Conservation (phyloP, 495 filamentous ascomycete species). For the Daldinia concentrica region DNA sequence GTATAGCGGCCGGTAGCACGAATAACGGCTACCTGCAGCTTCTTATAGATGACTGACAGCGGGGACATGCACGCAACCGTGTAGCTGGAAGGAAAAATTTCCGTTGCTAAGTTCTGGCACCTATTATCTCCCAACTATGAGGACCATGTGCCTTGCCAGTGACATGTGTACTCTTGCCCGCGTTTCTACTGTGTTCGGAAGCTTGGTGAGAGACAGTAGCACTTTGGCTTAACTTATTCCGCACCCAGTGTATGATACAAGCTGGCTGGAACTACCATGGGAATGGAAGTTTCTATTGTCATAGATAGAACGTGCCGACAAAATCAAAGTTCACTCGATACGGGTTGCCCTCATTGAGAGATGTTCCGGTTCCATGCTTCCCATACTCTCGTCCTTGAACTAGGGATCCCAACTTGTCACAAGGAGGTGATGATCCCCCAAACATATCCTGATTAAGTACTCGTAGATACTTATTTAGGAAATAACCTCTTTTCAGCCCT, state of each 20-base stretch:
- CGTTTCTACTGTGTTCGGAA: conserved; percentile 21
- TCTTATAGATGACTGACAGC: conserved; percentile 46
- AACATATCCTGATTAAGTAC: conserved; percentile 5
- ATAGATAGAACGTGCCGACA: not conserved
- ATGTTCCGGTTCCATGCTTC: not conserved
- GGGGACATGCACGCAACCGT: conserved; percentile 44
- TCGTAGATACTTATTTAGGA: conserved; percentile 8
- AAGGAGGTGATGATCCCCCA: conserved; percentile 3
- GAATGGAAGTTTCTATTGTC: not conserved
- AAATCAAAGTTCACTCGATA: conserved; percentile 24
- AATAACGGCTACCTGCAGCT: conserved; percentile 38
- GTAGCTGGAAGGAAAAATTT: conserved; percentile 40
- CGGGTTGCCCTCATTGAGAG: conserved; percentile 19
- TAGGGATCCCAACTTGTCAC: not conserved
- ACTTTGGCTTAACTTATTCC: conserved; percentile 9
- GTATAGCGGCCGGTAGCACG: conserved; percentile 37
- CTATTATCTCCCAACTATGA: conserved; percentile 14
- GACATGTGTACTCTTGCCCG: conserved; percentile 20
- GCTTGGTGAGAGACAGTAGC: conserved; percentile 21
- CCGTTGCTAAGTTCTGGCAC: conserved; percentile 34
- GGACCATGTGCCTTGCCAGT: conserved; percentile 31
- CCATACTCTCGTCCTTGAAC: not conserved
- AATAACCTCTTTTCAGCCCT: conserved; percentile 17
- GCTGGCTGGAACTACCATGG: not conserved
- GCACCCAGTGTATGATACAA: conserved; percentile 1